Conservation (phyloP, 805 yeast genomes). For the Kodamaea laetipori region DNA sequence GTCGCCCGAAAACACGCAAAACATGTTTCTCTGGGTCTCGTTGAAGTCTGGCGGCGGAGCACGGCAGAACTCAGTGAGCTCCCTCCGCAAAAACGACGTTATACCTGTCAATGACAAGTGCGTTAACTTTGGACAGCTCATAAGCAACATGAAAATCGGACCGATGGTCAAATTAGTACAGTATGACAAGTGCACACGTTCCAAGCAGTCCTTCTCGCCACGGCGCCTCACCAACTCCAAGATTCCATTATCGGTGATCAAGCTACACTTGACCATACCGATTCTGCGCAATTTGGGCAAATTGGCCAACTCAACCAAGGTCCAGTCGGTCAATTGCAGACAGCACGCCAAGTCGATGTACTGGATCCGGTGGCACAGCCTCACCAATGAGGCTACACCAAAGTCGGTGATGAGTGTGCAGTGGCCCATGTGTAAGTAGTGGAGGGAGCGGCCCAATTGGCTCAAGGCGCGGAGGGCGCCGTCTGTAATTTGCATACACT, state of each 20-base stretch:
- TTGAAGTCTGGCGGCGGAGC: conserved; percentile 92
- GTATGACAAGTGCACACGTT: conserved; percentile 90
- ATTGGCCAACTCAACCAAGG: conserved; percentile 73
- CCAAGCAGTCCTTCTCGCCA: conserved; percentile 77
- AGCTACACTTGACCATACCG: conserved; percentile 88
- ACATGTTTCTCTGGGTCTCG: conserved; percentile 77
- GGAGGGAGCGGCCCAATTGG: conserved; percentile 74
- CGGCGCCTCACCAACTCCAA: conserved; percentile 65
- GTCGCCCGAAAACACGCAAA: conserved; percentile 91
- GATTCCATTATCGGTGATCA: conserved; percentile 84
- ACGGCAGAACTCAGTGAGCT: conserved; percentile 83
- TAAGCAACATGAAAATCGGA: conserved; percentile 74
- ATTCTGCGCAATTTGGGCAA: conserved; percentile 83
- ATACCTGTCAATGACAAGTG: conserved; percentile 93
- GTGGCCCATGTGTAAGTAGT: conserved; percentile 91
- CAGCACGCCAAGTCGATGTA: conserved; percentile 96
- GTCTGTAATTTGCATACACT: conserved; percentile 86
- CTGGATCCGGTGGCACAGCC: conserved; percentile 80
- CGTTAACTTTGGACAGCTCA: conserved; percentile 81
- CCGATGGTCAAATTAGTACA: conserved; percentile 78
- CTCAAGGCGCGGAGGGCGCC: conserved; percentile 71
- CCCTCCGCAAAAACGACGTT: conserved; percentile 81
- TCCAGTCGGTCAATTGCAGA: conserved; percentile 79
- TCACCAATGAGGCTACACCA: conserved; percentile 75
- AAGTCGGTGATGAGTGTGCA: conserved; percentile 87